phyloP scores from a whole-genome alignment of 1,139 yeast genomes.

The Candida gigantensis region DNA sequence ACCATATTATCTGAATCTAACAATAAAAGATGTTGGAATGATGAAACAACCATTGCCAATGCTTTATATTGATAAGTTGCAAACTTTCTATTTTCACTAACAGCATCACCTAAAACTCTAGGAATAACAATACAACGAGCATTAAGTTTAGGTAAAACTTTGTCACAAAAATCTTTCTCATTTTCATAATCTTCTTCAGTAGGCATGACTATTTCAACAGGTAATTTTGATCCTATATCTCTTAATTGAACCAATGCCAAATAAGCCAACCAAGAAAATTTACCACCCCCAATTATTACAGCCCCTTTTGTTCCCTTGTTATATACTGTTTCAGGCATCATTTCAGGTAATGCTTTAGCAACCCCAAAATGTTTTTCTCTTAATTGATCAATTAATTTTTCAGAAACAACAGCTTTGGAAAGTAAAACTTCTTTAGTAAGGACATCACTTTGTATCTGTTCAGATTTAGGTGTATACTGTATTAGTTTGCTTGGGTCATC shows the following conservation, averaged over 20 bases:
- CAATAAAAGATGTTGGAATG: constrained; percentile 43
- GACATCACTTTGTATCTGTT: constrained; percentile 25
- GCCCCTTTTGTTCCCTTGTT: constrained; percentile 31
- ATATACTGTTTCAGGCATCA: constrained; percentile 26
- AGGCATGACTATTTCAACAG: constrained; percentile 43
- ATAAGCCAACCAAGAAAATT: constrained; percentile 42
- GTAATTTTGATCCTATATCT: constrained; percentile 36
- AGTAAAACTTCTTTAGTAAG: constrained; percentile 29
- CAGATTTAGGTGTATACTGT: constrained; percentile 22
- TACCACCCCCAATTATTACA: constrained; percentile 41
- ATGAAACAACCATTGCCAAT: constrained; percentile 39
- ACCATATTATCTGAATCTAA: constrained; percentile 46
- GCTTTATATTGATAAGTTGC: constrained; percentile 43
- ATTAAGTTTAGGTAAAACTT: constrained; percentile 24
- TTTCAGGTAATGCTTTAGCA: constrained; percentile 25
- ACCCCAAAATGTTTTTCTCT: constrained; percentile 26
- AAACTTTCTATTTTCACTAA: constrained; percentile 35
- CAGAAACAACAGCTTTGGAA: constrained; percentile 31
- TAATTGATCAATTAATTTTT: constrained; percentile 25
- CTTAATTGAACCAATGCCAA: constrained; percentile 35
- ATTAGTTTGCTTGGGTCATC: constrained; percentile 23
- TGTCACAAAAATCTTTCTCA: constrained; percentile 29
- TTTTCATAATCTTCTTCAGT: constrained; percentile 30
- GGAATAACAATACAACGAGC: constrained; percentile 38
- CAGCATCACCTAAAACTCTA: constrained; percentile 36